phyloP scores from a whole-genome alignment of 768 basidiomycete genomes.

The Coprinopsis cinerea region DNA sequence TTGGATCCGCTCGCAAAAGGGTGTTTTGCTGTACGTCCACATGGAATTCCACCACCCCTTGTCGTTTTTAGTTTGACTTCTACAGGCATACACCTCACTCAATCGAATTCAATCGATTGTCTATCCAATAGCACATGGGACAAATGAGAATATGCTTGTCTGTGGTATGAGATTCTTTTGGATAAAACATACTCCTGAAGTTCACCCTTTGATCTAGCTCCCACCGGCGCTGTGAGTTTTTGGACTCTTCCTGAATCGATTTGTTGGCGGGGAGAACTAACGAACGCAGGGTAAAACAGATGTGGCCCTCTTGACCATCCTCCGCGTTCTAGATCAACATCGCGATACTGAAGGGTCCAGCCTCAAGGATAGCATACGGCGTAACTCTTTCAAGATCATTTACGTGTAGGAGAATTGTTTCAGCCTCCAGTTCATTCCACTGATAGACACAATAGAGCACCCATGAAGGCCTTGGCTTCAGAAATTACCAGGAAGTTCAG shows the following conservation, averaged over 20 bases:
- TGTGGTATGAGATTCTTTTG: slow-evolving; percentile 56
- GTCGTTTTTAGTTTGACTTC: slow-evolving; percentile 5
- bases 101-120: slow-evolving; percentile 97
- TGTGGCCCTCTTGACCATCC: slow-evolving; percentile 89
- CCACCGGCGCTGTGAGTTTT: slow-evolving; percentile 89
- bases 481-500: slow-evolving; percentile 92
- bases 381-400: slow-evolving; percentile 87
- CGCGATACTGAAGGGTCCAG: slow-evolving; percentile 16
- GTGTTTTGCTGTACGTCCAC: slow-evolving; percentile 69
- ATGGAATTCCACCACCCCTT: background rate
- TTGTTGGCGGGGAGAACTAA: slow-evolving; percentile 11
- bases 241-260: background rate
- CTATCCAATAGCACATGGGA: slow-evolving; percentile 87
- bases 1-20: slow-evolving; percentile 73
- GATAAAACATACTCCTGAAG: slow-evolving; percentile 3
- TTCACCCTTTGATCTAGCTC: slow-evolving; percentile 47
- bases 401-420: slow-evolving; percentile 64
- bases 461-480: slow-evolving; percentile 96
- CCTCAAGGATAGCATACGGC: slow-evolving; percentile 35
- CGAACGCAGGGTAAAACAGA: slow-evolving; percentile 92
- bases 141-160: slow-evolving; percentile 94
- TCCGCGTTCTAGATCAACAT: slow-evolving; percentile 82
- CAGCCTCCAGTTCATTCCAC: background rate
- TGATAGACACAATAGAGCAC: slow-evolving; percentile 51
- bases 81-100: slow-evolving; percentile 75